Percentiles rank a stretch among this genome's conserved stretches.
Evolutionary conservation across 441 rosid species (phyloP).

Genomic region (Croton laevigatus): DNA sequence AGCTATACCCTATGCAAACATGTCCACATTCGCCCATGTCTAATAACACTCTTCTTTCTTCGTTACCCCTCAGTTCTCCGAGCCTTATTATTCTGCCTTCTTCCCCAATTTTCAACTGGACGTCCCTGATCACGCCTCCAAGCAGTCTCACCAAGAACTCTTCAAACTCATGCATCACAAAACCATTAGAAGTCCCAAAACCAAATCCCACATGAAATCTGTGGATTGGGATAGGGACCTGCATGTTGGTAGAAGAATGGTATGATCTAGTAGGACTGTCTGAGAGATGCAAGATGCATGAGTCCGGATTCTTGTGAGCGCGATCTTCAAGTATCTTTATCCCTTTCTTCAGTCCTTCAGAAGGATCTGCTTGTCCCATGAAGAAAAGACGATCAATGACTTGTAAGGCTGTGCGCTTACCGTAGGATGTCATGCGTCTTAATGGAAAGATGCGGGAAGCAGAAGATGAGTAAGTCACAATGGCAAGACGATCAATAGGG

Average conservation of each 20-base stretch:
- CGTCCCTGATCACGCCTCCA: slow-evolving; percentile 55
- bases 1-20: slow-evolving; percentile 60
- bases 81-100: slow-evolving; percentile 52
- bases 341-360: slow-evolving; percentile 74
- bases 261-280: slow-evolving; percentile 59
- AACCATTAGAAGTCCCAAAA: slow-evolving; percentile 60
- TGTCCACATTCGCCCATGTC: slow-evolving; percentile 46
- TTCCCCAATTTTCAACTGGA: slow-evolving; percentile 64
- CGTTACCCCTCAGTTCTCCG: slow-evolving; percentile 62
- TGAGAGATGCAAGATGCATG: slow-evolving; percentile 66
- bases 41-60: slow-evolving; percentile 58
- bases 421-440: slow-evolving; percentile 77
- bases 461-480: slow-evolving; percentile 73
- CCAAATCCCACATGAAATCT: slow-evolving; percentile 76
- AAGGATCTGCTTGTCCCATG: slow-evolving; percentile 72
- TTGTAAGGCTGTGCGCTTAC: slow-evolving; percentile 67
- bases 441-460: slow-evolving; percentile 74
- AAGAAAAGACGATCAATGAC: slow-evolving; percentile 81
- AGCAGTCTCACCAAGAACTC: slow-evolving; percentile 55
- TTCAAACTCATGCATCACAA: slow-evolving; percentile 77
- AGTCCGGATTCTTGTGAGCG: slow-evolving; percentile 59
- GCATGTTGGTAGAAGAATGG: slow-evolving; percentile 39
- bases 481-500: slow-evolving; percentile 67
- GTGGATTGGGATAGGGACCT: slow-evolving; percentile 52
- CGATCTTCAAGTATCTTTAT: slow-evolving; percentile 77